phyloP scores from a whole-genome alignment of 768 basidiomycete genomes.

The Pleurotus tuber-regium region DNA sequence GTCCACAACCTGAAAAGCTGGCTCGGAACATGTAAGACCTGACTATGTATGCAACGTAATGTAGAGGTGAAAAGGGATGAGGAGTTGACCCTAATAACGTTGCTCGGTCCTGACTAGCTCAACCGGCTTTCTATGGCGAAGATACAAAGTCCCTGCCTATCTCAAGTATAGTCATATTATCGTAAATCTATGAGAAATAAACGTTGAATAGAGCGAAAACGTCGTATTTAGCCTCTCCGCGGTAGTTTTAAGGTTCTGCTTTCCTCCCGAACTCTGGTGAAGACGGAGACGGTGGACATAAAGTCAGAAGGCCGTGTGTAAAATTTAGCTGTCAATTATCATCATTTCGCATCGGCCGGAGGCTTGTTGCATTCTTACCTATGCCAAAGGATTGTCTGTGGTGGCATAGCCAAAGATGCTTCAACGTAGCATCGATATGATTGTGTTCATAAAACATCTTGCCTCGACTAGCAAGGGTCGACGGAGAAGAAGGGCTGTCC shows the following conservation, averaged over 20 bases:
- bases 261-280: background rate
- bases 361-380: background rate
- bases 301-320: constrained; percentile 1
- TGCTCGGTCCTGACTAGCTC: constrained; percentile 2
- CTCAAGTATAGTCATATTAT: no score
- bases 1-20: no score
- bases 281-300: background rate
- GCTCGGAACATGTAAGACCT: no score
- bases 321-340: background rate
- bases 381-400: background rate
- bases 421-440: background rate
- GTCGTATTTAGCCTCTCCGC: constrained; percentile 5
- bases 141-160: no score
- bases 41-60: background rate
- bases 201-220: no score
- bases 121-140: constrained; percentile 10
- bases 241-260: background rate
- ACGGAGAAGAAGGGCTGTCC: no score
- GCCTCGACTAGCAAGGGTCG: constrained; percentile 4
- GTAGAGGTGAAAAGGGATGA: background rate
- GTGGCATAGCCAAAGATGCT: no score
- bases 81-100: background rate
- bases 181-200: no score
- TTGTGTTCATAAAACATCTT: constrained; percentile 2
- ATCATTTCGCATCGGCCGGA: constrained; percentile 9